Base-by-base conservation (phyloP, 2,329 filamentous ascomycete genomes). In the Penicillium sp. region DNA sequence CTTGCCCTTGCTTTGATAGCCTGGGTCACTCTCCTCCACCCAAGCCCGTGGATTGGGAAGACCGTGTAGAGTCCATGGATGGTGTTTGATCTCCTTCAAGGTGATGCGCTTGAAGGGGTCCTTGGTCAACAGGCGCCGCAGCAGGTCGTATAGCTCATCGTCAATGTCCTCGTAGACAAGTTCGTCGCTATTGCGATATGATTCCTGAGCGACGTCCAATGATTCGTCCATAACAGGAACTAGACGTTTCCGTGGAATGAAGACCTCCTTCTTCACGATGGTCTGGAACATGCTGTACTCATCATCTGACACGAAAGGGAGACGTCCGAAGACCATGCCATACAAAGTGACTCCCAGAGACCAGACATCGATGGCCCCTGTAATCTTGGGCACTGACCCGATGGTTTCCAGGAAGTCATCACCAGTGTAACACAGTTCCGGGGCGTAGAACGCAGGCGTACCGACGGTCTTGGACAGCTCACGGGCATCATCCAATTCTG, bases 401-500 rank as follows among this genome's bases (percentile, higher is more conserved):
- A 83, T 86, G 66, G 76, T 74, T 67, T 75, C 68, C 47, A 76
- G 72, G 54, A 79, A 81, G 60, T 86, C 87, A 24, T 87, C 76
- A 60, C 95, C 92, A 1, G 91, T 96, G 72, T 93, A 95, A 77
- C 95, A 99, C 37, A 99, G 82, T 74, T 99, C 95, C 4, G 95
- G 95, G 1, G 95, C 95, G 71, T 97, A 99, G 76, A 99, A 99
- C 1, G 93, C 95, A 6, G 95, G 95, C 0, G 95, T 99, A 52
- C 95, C 95, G 6, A 98, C 95, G 1, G 95, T 98, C 80, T 98
- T 98, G 58, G 95, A 93, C n/a, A 99, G 81, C 72, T 98, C 95
- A 58, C 96, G 86, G 61, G 96, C 93, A 71, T 97, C 91, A 66
- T 97, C 93, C 57, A 96, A 87, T 68, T 96, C 91, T 42, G 86